Conservation (phyloP, 345 rosid genomes). For the Trapa bicornis region DNA sequence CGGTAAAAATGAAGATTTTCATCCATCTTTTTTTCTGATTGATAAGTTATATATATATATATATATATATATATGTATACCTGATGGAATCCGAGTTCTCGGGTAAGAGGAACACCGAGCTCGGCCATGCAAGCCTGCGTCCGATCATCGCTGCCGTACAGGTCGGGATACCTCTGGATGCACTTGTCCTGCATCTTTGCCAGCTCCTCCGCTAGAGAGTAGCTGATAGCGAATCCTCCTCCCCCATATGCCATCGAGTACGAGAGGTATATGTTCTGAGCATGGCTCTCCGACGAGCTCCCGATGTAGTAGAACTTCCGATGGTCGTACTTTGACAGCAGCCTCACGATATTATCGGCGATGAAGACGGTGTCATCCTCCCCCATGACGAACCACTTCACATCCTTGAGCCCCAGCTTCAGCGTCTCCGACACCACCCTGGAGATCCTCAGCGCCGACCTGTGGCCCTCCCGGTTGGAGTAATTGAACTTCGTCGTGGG, state of each 20-base stretch:
- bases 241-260: slow-evolving; percentile 5
- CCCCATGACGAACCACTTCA: background rate
- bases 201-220: slow-evolving; percentile 1
- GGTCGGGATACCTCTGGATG: slow-evolving; percentile 1
- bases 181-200: slow-evolving; percentile 8
- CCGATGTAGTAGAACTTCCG: slow-evolving; percentile 5
- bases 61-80: background rate
- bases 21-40: no score
- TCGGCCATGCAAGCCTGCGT: slow-evolving; percentile 1
- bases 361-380: slow-evolving; percentile 6
- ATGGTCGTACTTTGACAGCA: slow-evolving; percentile 3
- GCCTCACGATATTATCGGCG: background rate
- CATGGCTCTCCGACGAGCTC: slow-evolving; percentile 5
- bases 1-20: no score
- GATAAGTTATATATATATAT: no score
- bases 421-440: no score
- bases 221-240: slow-evolving; percentile 5
- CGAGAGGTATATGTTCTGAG: slow-evolving; percentile 3
- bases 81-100: slow-evolving; percentile 5
- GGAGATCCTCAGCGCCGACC: no score
- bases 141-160: slow-evolving; percentile 7
- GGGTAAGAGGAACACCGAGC: background rate
- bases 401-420: no score
- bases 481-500: slow-evolving; percentile 20
- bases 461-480: no score